phyloP scores from a whole-genome alignment of 306 rosid genomes.

The Quercus ilex region DNA sequence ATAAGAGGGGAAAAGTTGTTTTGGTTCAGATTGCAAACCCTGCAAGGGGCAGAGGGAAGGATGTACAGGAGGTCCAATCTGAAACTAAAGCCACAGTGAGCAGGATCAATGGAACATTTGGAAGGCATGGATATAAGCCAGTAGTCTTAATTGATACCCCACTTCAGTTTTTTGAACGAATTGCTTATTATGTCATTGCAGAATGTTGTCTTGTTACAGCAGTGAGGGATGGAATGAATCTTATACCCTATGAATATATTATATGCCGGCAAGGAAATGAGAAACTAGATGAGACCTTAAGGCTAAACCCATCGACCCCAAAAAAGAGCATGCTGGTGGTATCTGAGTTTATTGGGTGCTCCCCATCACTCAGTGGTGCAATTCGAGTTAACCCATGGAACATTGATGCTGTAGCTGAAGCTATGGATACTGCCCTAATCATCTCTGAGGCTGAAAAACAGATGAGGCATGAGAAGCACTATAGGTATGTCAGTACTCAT shows the following conservation, averaged over 20 bases:
- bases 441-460: conserved; percentile 69
- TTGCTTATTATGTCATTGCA: conserved; percentile 72
- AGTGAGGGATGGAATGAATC: conserved; percentile 94
- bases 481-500: conserved; percentile 81
- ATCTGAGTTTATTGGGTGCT: conserved; percentile 90
- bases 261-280: conserved; percentile 81
- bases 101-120: conserved; percentile 58
- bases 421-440: conserved; percentile 75
- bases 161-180: conserved; percentile 71
- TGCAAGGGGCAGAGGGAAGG: conserved; percentile 86
- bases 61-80: conserved; percentile 67
- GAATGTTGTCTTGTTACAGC: conserved; percentile 94
- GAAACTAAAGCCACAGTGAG: conserved; percentile 66
- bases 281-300: conserved; percentile 65
- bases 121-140: conserved; percentile 70
- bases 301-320: conserved; percentile 32
- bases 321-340: conserved; percentile 82
- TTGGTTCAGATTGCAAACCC: conserved; percentile 87
- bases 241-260: conserved; percentile 80
- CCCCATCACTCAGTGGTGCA: conserved; percentile 89
- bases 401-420: conserved; percentile 84
- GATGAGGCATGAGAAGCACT: conserved; percentile 84
- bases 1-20: conserved; percentile 76
- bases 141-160: conserved; percentile 71
- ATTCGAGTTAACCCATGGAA: conserved; percentile 93